Percentiles rank a stretch among this genome's conserved stretches.
phyloP scores from a whole-genome alignment of 495 filamentous ascomycete genomes.

The Penicillium nucicola region DNA sequence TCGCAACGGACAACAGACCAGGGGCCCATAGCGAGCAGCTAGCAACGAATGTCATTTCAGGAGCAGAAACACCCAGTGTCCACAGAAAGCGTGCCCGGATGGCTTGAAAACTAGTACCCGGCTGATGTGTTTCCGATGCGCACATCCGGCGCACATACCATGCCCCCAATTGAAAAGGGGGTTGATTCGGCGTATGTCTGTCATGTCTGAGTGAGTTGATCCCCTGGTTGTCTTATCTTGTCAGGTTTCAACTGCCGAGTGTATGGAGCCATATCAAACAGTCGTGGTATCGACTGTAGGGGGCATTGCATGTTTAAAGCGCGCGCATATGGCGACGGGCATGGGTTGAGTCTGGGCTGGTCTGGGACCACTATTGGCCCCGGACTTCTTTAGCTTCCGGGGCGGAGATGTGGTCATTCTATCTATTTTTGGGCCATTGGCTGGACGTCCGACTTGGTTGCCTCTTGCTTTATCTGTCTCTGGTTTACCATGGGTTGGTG shows the following conservation, averaged over 20 bases:
- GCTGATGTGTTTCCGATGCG: constrained; percentile 11
- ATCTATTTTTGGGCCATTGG: constrained; percentile 2
- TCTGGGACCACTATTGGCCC: constrained; percentile 3
- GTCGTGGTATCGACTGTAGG: neutral
- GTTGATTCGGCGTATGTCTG: neutral
- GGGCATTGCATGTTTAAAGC: neutral
- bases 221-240: neutral
- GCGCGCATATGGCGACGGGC: constrained; percentile 7
- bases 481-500: neutral
- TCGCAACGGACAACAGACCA: neutral
- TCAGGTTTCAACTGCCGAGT: constrained; percentile 7
- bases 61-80: neutral
- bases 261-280: neutral
- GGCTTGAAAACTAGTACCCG: constrained; percentile 20
- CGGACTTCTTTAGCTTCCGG: constrained; percentile 4
- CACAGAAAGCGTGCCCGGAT: constrained; percentile 9
- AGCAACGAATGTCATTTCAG: neutral
- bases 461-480: neutral
- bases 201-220: neutral
- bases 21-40: too few relatives aligned
- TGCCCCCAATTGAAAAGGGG: neutral
- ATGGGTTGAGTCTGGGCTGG: constrained; percentile 5
- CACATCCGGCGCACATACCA: constrained; percentile 1
- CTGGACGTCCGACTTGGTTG: neutral
- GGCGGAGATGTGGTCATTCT: neutral